phyloP scores from a whole-genome alignment of 371 early-diverging fungal species.

The Saksenaea oblongispora region DNA sequence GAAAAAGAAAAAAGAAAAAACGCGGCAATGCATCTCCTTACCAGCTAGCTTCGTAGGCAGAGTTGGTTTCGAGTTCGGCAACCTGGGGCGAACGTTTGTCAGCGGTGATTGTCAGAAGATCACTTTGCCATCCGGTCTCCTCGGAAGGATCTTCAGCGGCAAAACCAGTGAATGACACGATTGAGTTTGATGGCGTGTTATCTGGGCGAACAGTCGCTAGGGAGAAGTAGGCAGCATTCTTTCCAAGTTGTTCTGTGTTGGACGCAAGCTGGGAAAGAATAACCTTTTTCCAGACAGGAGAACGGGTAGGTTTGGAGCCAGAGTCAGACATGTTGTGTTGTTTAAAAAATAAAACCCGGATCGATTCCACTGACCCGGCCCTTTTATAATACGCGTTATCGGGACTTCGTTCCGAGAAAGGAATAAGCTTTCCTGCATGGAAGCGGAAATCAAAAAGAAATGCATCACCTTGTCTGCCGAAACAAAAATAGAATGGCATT shows the following conservation, averaged over 20 bases:
- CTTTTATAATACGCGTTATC: not conserved
- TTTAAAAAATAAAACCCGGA: not conserved
- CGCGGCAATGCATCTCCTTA: not conserved
- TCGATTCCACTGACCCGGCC: too few species aligned
- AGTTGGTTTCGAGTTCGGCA: not conserved
- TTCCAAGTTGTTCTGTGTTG: not conserved
- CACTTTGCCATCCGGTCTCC: constrained; percentile 15
- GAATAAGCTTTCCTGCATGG: not conserved
- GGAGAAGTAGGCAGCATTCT: constrained; percentile 12
- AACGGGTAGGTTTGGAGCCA: not conserved
- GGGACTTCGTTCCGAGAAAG: not conserved
- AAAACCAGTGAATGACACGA: constrained; percentile 25
- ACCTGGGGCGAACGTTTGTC: constrained; percentile 17
- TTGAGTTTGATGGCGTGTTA: constrained; percentile 21
- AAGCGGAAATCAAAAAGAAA: not conserved
- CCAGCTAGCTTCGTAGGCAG: constrained; percentile 19
- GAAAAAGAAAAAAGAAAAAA: not conserved
- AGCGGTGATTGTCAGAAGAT: constrained; percentile 11
- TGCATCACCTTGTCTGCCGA: not conserved
- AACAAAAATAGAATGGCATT: not conserved
- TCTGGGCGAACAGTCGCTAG: constrained; percentile 19
- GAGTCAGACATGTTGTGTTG: not conserved
- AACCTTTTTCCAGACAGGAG: constrained; percentile 15
- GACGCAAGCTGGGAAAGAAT: not conserved
- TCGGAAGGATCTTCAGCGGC: constrained; percentile 17